A percentile compares a stretch with the other conserved stretches of the same genome.
phyloP scores from a whole-genome alignment of 2,329 filamentous ascomycete species.

The Mycocentrospora acerina region DNA sequence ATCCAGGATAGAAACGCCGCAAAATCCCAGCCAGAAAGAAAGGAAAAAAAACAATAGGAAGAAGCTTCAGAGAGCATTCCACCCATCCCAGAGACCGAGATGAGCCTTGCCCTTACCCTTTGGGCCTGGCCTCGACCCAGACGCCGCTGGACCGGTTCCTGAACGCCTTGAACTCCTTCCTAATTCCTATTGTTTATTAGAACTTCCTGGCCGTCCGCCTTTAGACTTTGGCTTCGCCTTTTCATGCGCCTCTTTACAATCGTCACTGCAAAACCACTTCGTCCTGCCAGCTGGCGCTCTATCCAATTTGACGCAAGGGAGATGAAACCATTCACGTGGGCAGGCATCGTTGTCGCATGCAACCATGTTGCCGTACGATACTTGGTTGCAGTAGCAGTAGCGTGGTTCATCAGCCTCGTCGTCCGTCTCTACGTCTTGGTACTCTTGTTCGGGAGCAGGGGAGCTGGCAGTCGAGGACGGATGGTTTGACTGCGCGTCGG shows the following conservation, averaged over 20 bases:
- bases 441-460: slow-evolving; percentile 35
- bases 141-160: slow-evolving; percentile 28
- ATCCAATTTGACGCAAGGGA: slow-evolving; percentile 63
- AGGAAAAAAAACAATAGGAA: slow-evolving; percentile 28
- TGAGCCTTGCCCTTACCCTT: slow-evolving; percentile 38
- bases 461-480: slow-evolving; percentile 38
- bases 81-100: slow-evolving; percentile 39
- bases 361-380: slow-evolving; percentile 68
- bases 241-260: slow-evolving; percentile 36
- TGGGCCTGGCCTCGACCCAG: slow-evolving; percentile 32
- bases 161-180: slow-evolving; percentile 43
- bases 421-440: slow-evolving; percentile 37
- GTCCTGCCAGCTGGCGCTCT: slow-evolving; percentile 54
- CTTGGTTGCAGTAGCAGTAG: slow-evolving; percentile 67
- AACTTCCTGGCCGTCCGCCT: slow-evolving; percentile 38
- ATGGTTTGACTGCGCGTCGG: slow-evolving; percentile 29
- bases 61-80: slow-evolving; percentile 38
- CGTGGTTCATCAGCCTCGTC: slow-evolving; percentile 54
- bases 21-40: slow-evolving; percentile 16
- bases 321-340: slow-evolving; percentile 68
- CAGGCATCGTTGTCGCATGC: slow-evolving; percentile 67
- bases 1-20: slow-evolving; percentile 18
- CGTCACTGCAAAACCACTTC: slow-evolving; percentile 45
- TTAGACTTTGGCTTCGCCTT: slow-evolving; percentile 37
- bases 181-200: slow-evolving; percentile 44